These are phyloP conservation scores for Neospora caninum DNA, from an alignment of 169 alveolate genomes.

Conservation along the genomic window DNA sequence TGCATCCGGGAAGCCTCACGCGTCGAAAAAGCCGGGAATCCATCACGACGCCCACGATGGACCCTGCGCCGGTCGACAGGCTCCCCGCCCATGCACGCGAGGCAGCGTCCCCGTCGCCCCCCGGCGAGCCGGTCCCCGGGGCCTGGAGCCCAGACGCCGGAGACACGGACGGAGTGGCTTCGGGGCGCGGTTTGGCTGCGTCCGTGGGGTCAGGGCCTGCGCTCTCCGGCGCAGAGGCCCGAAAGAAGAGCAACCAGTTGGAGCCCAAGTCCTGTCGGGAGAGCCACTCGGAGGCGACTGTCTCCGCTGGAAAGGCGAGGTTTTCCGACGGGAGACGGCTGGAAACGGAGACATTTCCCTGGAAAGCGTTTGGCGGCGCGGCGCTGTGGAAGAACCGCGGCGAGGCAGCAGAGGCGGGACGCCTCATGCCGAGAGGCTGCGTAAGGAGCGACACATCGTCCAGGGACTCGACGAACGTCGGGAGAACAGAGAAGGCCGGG, in stretches of 20 bases:
- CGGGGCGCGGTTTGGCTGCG: not conserved
- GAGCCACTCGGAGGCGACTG: not conserved
- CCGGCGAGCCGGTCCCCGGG: not conserved
- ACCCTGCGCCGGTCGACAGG: not conserved
- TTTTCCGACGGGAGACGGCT: not conserved
- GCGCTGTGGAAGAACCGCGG: too few species aligned
- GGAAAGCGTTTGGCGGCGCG: too few species aligned
- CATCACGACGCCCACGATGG: not conserved
- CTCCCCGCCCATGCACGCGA: too few species aligned
- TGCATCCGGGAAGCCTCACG: not conserved
- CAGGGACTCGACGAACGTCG: not conserved
- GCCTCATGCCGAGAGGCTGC: constrained; percentile 4
- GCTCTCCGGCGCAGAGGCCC: not conserved
- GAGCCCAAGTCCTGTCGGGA: not conserved
- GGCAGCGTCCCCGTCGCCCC: too few species aligned
- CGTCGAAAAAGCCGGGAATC: not conserved
- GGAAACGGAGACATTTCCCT: not conserved
- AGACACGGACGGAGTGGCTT: not conserved
- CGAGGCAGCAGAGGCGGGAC: too few species aligned
- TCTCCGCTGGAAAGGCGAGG: not conserved
- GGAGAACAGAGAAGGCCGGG: not conserved
- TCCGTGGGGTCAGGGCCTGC: not conserved
- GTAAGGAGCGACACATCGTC: not conserved
- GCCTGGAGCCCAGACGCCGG: not conserved
- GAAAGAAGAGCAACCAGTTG: not conserved